Percentiles rank a stretch among this genome's conserved stretches.
Conservation (phyloP, 202 grass and related monocot genomes). For the Musa balbisiana region DNA sequence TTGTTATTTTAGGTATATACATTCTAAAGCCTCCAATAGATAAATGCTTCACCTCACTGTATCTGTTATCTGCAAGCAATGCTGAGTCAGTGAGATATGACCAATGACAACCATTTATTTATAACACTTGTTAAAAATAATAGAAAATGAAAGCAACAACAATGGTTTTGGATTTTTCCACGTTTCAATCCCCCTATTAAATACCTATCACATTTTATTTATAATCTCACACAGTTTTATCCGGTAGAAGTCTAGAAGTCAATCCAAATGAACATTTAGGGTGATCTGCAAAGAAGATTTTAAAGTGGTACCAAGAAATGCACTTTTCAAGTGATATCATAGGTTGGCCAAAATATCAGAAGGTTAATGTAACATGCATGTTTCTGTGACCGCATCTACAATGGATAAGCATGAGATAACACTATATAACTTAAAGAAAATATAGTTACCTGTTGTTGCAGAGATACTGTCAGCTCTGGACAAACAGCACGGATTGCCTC, state of each 20-base stretch:
- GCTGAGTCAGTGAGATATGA: too few species aligned
- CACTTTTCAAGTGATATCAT: too few species aligned
- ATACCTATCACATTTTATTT: not conserved
- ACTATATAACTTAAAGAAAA: slow-evolving; percentile 11
- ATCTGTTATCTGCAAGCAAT: too few species aligned
- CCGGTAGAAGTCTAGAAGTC: not conserved
- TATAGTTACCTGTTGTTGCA: slow-evolving; percentile 76
- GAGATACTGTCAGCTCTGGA: slow-evolving; percentile 57
- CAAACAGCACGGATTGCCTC: slow-evolving; percentile 58
- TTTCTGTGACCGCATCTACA: not conserved
- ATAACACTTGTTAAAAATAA: too few species aligned
- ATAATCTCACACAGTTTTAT: not conserved
- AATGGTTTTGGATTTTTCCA: not conserved
- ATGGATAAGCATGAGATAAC: not conserved
- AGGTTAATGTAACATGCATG: not conserved
- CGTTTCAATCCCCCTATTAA: not conserved
- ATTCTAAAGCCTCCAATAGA: too few species aligned
- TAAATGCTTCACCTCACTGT: too few species aligned
- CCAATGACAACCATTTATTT: too few species aligned
- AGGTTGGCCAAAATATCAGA: too few species aligned
- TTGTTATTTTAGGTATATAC: too few species aligned
- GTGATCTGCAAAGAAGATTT: too few species aligned
- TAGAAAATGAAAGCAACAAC: not conserved
- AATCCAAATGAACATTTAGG: not conserved
- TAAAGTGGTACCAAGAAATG: too few species aligned